Percentiles rank a stretch among this genome's conserved stretches.
phyloP scores from a whole-genome alignment of 1,139 yeast genomes.

The Saccharomyces hybrid region DNA sequence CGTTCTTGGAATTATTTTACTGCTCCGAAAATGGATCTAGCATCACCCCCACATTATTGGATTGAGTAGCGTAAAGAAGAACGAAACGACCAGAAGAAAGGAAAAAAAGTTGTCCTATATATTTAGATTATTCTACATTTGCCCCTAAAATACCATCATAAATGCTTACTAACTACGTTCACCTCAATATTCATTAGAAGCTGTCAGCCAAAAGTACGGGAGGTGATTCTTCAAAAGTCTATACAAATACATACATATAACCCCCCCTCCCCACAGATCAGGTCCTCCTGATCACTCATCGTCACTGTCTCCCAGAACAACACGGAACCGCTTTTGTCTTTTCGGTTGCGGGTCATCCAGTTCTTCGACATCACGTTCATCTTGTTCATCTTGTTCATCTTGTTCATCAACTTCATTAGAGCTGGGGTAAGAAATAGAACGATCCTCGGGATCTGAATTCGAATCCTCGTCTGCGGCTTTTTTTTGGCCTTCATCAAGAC shows the following conservation, averaged over 20 bases:
- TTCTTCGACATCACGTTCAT: constrained; percentile 4
- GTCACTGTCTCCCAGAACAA: constrained; percentile 24
- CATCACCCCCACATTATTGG: neutral
- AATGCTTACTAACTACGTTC: no score
- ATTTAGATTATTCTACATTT: neutral
- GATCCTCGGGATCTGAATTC: neutral
- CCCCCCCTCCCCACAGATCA: no score
- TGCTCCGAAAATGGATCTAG: neutral
- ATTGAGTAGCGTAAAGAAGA: neutral
- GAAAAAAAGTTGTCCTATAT: neutral
- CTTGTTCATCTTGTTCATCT: neutral
- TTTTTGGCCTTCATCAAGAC: constrained; percentile 13
- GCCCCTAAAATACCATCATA: no score
- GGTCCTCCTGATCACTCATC: constrained; percentile 14
- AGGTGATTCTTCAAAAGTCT: neutral
- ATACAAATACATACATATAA: neutral
- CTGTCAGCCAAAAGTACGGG: neutral
- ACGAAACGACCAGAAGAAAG: no score
- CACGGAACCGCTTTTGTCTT: constrained; percentile 16
- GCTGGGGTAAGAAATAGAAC: neutral
- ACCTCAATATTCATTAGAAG: no score
- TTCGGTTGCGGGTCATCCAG: constrained; percentile 3
- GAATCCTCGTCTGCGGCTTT: neutral
- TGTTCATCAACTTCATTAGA: neutral
- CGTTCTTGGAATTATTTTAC: neutral